Evolutionary conservation across 306 rosid genomes (phyloP).

Genomic region (Delonix regia): DNA sequence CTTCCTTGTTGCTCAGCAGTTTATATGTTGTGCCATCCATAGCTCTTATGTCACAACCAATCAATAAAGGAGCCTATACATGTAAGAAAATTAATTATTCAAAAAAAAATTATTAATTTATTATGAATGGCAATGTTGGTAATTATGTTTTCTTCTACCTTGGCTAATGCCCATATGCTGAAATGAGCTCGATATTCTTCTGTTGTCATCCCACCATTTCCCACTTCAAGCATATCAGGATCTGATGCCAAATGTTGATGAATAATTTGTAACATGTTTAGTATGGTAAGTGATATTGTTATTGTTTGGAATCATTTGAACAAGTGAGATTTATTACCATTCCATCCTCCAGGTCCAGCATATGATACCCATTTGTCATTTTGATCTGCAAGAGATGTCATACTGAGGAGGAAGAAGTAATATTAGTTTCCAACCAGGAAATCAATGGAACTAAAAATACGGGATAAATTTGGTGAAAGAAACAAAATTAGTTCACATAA

Average conservation of each 20-base stretch:
- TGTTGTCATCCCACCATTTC: conserved; percentile 73
- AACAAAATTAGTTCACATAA: background rate
- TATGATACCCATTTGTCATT: conserved; percentile 70
- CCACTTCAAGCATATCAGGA: conserved; percentile 83
- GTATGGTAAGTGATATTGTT: background rate
- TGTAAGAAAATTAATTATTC: background rate
- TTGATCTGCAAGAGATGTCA: conserved; percentile 61
- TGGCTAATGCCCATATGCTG: conserved; percentile 73
- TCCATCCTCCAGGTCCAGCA: conserved; percentile 80
- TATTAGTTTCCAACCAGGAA: conserved; percentile 1
- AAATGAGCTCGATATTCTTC: conserved; percentile 73
- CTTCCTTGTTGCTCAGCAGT: conserved; percentile 56
- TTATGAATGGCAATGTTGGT: background rate
- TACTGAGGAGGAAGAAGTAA: conserved; percentile 31
- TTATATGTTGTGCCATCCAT: conserved; percentile 43
- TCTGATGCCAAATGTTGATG: conserved; percentile 43
- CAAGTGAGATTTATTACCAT: conserved; percentile 46
- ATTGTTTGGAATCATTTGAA: background rate
- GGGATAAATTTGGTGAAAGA: background rate
- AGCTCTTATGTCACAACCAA: conserved; percentile 66
- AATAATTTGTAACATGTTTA: background rate
- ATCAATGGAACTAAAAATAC: no score
- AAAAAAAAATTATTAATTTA: background rate
- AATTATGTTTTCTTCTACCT: conserved; percentile 41
- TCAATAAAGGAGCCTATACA: conserved; percentile 61